Evolutionary conservation across 1,139 yeast species (phyloP).

Genomic region (Blastobotrys ciferrii): DNA sequence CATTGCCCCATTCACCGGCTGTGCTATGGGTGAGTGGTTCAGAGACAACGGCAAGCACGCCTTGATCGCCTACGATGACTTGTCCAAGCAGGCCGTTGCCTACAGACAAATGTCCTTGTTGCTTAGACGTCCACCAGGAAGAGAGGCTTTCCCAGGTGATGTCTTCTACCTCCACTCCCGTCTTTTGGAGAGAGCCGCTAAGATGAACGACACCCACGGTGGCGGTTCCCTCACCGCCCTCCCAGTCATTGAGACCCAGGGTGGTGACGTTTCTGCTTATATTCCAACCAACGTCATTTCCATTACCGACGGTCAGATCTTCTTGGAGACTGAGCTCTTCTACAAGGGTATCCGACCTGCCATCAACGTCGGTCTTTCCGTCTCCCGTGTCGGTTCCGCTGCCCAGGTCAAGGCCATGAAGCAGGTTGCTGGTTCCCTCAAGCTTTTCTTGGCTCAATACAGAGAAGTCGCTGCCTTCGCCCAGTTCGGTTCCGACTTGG

Average conservation of each 20-base stretch:
- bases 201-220: slow-evolving; percentile 87
- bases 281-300: slow-evolving; percentile 97
- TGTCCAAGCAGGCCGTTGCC: slow-evolving; percentile 99
- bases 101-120: slow-evolving; percentile 98
- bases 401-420: slow-evolving; percentile 99
- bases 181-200: slow-evolving; percentile 95
- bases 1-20: slow-evolving; percentile 99
- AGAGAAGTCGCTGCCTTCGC: slow-evolving; percentile 99
- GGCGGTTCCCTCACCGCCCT: slow-evolving; percentile 95
- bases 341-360: slow-evolving; percentile 99
- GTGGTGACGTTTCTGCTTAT: slow-evolving; percentile 99
- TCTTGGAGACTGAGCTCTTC: slow-evolving; percentile 99
- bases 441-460: slow-evolving; percentile 99
- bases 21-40: slow-evolving; percentile 99
- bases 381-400: slow-evolving; percentile 99
- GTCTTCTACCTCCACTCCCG: slow-evolving; percentile 96
- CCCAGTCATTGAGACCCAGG: slow-evolving; percentile 97
- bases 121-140: slow-evolving; percentile 97
- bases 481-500: slow-evolving; percentile 99
- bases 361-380: slow-evolving; percentile 99
- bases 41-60: slow-evolving; percentile 99
- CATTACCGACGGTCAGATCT: slow-evolving; percentile 96
- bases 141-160: slow-evolving; percentile 98
- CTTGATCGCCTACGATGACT: slow-evolving; percentile 94
- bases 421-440: slow-evolving; percentile 99